Base-by-base conservation (phyloP, 306 rosid species). In the Lotus japonicus region DNA sequence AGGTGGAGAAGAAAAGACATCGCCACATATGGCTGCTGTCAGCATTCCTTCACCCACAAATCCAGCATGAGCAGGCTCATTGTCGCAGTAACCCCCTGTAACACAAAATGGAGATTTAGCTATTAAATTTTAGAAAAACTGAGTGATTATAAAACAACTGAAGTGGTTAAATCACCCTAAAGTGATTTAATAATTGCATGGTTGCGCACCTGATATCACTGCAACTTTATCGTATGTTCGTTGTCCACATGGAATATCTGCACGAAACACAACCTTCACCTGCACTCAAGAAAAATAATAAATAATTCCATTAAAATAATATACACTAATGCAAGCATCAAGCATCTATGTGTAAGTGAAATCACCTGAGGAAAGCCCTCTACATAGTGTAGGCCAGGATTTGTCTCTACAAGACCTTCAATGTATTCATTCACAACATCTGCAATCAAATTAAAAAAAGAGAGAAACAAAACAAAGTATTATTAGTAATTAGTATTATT, bases 21-120 rank as follows among this genome's bases (percentile, higher is more conserved):
- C 97, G 74, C 99, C 99, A 43, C 96, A 94, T 36, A 94, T 85
- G 42, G 99, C 99, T 26, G 99, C 99, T 9, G 97, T 90, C 66
- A 94, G 80, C 99, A 94, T 94, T 69, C 99, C 99, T 79, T 94
- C 99, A 75, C 99, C 99, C 9, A 94, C 99, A 81, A 77, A 94
- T 55, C 99, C 97, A 67, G 97, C 84, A 49, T 88, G 89, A 50
- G 97, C 92, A 79, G 99, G 97, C 81, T 94, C 97, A 61, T 94
- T 96, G 42, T 96, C 99, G 80, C 97, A 87, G 80, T 97, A 97
- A 76, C 97, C 99, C 10, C 99, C 99, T 94, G 79, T 13, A 85
- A 49, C 68, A 66, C 42, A 64, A 68, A 45, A n/a, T n/a, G n/a
- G n/a, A n/a, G n/a, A n/a, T n/a, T 17, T 15, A 59, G 56, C 15